phyloP scores from a whole-genome alignment of 768 basidiomycete genomes.

The Suillus subaureus region DNA sequence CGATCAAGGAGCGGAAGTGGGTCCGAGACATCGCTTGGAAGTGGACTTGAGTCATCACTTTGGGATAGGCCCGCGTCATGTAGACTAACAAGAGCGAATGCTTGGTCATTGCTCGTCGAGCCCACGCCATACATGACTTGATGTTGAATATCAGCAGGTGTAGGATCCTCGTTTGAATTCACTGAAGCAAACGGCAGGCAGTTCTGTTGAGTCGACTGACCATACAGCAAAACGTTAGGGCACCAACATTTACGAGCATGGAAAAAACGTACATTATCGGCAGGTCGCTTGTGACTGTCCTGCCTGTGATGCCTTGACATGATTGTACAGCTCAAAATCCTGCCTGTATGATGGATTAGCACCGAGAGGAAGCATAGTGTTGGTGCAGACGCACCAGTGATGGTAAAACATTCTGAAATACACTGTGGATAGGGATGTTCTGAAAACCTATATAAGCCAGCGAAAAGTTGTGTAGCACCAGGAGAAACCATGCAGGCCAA shows the following conservation, averaged over 20 bases:
- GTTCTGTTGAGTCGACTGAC: background rate
- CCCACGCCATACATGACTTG: background rate
- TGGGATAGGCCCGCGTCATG: too few species aligned
- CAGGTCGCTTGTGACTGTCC: background rate
- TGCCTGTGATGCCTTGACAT: background rate
- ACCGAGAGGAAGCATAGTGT: background rate
- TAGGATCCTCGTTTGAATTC: background rate
- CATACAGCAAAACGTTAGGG: background rate
- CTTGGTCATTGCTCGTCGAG: too few species aligned
- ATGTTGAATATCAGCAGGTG: background rate
- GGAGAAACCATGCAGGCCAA: background rate
- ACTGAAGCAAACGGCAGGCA: background rate
- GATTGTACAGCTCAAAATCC: background rate
- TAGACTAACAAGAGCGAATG: too few species aligned
- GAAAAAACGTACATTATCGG: background rate
- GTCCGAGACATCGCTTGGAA: too few species aligned
- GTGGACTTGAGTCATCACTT: too few species aligned
- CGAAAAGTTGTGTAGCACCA: too few species aligned
- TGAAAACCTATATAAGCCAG: too few species aligned
- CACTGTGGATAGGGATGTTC: too few species aligned
- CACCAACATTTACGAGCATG: background rate
- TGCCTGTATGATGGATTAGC: background rate
- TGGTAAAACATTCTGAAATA: too few species aligned
- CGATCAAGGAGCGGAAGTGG: too few species aligned
- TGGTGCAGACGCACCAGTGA: background rate